Conservation (phyloP, 2,329 filamentous ascomycete genomes). For the Daldinia eschscholtzii region DNA sequence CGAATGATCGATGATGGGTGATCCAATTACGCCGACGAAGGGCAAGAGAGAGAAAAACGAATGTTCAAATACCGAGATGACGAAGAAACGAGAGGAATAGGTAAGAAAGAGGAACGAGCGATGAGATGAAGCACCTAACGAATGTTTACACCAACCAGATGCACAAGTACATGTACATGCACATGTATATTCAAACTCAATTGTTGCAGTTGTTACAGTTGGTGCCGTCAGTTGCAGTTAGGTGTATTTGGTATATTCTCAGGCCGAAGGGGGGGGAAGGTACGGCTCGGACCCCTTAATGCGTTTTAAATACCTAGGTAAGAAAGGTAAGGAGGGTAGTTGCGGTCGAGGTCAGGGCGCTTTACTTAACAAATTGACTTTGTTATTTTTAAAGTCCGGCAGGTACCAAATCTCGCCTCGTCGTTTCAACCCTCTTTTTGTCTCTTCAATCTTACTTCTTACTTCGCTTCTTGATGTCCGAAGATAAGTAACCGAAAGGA, state of each 20-base stretch:
- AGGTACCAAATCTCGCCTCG: slow-evolving; percentile 16
- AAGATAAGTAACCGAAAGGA: slow-evolving; percentile 21
- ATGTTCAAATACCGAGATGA: slow-evolving; percentile 38
- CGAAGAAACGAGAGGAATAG: slow-evolving; percentile 16
- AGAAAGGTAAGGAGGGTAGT: slow-evolving; percentile 14
- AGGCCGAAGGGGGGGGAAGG: background rate
- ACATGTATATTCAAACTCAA: background rate
- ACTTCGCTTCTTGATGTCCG: slow-evolving; percentile 18
- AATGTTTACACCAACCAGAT: slow-evolving; percentile 22
- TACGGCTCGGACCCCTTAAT: slow-evolving; percentile 6
- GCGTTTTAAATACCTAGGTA: slow-evolving; percentile 1
- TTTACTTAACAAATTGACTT: slow-evolving; percentile 18
- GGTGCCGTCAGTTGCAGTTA: no score
- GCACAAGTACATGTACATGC: slow-evolving; percentile 10
- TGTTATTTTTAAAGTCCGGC: slow-evolving; percentile 17
- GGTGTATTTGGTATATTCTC: background rate
- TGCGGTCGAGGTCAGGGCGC: slow-evolving; percentile 19
- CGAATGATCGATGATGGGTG: slow-evolving; percentile 29
- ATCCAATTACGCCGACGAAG: slow-evolving; percentile 26
- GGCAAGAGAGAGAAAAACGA: slow-evolving; percentile 25
- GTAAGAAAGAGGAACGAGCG: slow-evolving; percentile 14
- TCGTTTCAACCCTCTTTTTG: background rate
- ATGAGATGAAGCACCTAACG: slow-evolving; percentile 13
- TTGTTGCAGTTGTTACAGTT: background rate
- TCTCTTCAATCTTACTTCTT: background rate